These are phyloP conservation scores for Aphanomyces astaci DNA, from an alignment of 352 stramenopile species.

Conservation along the genomic window DNA sequence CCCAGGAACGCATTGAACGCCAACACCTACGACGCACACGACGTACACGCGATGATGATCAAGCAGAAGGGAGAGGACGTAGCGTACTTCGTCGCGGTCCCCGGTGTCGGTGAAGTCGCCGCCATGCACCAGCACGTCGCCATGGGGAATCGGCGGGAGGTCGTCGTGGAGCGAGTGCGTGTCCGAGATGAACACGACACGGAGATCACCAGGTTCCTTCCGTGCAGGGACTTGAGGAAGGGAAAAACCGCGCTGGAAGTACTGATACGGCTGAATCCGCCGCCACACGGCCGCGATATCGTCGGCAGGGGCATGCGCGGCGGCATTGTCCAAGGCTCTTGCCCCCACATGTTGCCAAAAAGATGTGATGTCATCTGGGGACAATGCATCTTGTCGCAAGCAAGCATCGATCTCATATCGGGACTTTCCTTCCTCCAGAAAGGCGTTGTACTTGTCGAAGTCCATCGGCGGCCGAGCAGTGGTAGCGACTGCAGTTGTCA, in stretches of 20 bases:
- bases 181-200: constrained; percentile 73
- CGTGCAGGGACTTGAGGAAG: not conserved
- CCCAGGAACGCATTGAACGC: constrained; percentile 24
- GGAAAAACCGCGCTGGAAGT: constrained; percentile 6
- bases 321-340: not conserved
- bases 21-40: constrained; percentile 14
- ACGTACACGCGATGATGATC: too few relatives aligned
- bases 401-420: not conserved
- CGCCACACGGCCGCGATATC: not conserved
- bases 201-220: constrained; percentile 17
- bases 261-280: constrained; percentile 2
- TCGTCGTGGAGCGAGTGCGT: constrained; percentile 65
- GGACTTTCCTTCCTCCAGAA: not conserved
- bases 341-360: constrained; percentile 17
- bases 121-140: constrained; percentile 50
- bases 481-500: not conserved
- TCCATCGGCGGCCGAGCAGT: not conserved
- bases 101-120: constrained; percentile 50
- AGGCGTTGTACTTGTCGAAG: constrained; percentile 7
- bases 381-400: constrained; percentile 1
- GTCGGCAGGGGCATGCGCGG: not conserved
- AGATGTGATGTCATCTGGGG: not conserved
- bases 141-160: constrained; percentile 33
- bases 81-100: constrained; percentile 24
- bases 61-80: not conserved